Base-by-base conservation (phyloP, 305 asterid species). In the Petunia hybrid region DNA sequence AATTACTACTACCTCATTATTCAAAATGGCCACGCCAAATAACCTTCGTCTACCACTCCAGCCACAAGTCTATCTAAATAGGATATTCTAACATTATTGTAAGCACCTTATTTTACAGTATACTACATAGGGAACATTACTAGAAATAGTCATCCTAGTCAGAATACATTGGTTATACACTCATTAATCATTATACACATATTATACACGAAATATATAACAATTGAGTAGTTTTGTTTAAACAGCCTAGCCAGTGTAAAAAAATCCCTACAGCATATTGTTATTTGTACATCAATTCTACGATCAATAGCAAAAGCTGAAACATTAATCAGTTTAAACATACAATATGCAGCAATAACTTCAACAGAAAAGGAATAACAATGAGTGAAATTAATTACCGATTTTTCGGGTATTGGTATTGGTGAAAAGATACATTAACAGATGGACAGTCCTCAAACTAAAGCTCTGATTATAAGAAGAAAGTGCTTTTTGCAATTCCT, bases 381-480 rank as follows among this genome's bases (percentile, higher is more conserved):
- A 22, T 22, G 31, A 22, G 16, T 36, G 56, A 13, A 57, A 31
- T 63, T 53, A 9, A 4, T 4, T 92, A 95, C 99, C 97, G 71
- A 95, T 95, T 87, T 91, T 95, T 1, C 95, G 86, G 63, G 84
- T 68, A 76, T 92, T 95, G 62, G 88, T 86, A 87, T 92, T 93
- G 88, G 99, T 95, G 90, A 95, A 95, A 12, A 46, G 86, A 86
- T 92, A 92, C 97, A 93, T 95, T 5, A 93, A 97, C 36, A 95
- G 92, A 85, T 95, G 98, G 66, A 95, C 98, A 65, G 98, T 95
- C 88, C 99, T 88, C 88, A 95, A 76, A 22, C 97, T 88, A 31
- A 95, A 95, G 87, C 92, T 90, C 95, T 92, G 95, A 80, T 90
- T 90, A 71, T 92, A 91, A 8, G 91, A 80, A 10, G 98, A 89